Conservation (phyloP, 768 basidiomycete genomes). For the Rubroboletus pulcherrimus region DNA sequence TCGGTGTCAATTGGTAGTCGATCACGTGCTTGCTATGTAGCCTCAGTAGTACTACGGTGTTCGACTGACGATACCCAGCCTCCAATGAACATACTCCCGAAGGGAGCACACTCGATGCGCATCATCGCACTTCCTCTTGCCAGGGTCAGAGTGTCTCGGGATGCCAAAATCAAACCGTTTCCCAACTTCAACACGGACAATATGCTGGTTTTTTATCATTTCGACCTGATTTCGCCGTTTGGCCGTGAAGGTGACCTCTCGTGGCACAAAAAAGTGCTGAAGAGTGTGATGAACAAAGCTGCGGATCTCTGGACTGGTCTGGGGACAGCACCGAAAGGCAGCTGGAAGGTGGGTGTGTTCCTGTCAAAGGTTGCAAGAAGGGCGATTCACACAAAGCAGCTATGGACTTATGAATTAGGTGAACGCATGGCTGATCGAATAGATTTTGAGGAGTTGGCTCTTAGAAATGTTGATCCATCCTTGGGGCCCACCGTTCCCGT, state of each 20-base stretch:
- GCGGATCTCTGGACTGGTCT: slow-evolving; percentile 59
- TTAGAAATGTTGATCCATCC: slow-evolving; percentile 70
- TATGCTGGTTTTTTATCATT: slow-evolving; percentile 43
- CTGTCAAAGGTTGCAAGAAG: slow-evolving; percentile 1
- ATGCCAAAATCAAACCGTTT: slow-evolving; percentile 4
- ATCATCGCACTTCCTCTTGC: slow-evolving; percentile 47
- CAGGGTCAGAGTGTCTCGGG: slow-evolving; percentile 17
- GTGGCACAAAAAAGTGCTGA: slow-evolving; percentile 28
- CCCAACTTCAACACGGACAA: slow-evolving; percentile 10
- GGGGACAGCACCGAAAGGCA: slow-evolving; percentile 59
- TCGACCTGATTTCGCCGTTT: slow-evolving; percentile 27
- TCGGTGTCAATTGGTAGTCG: neutral
- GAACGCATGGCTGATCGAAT: slow-evolving; percentile 66
- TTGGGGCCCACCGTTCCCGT: slow-evolving; percentile 49
- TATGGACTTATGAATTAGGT: slow-evolving; percentile 57
- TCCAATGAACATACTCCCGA: slow-evolving; percentile 17
- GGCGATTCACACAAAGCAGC: slow-evolving; percentile 35
- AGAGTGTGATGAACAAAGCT: slow-evolving; percentile 51
- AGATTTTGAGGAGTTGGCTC: slow-evolving; percentile 77
- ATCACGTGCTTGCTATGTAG: slow-evolving; percentile 19
- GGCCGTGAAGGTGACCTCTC: slow-evolving; percentile 32
- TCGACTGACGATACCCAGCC: neutral
- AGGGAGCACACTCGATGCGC: slow-evolving; percentile 34
- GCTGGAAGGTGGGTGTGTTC: slow-evolving; percentile 62
- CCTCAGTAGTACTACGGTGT: no score